phyloP scores from a whole-genome alignment of 2,329 filamentous ascomycete species.

The Cadophora sp. region DNA sequence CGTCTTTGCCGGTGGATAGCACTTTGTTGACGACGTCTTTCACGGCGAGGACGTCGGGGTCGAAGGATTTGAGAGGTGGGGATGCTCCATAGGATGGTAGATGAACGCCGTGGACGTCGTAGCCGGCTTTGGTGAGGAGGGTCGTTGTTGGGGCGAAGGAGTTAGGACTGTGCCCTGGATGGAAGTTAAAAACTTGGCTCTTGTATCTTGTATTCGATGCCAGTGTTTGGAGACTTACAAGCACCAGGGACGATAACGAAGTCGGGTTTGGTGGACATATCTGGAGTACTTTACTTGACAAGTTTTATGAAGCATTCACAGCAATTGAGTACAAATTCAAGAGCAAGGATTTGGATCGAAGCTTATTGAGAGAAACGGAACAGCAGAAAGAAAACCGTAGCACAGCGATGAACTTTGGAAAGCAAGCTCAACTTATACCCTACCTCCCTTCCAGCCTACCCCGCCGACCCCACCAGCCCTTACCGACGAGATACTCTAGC shows the following conservation, averaged over 20 bases:
- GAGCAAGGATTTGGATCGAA: background rate
- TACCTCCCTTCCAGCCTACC: background rate
- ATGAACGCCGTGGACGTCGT: conserved; percentile 29
- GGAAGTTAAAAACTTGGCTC: background rate
- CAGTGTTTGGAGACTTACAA: conserved; percentile 22
- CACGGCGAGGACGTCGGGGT: conserved; percentile 48
- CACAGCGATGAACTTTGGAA: background rate
- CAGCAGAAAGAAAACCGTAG: background rate
- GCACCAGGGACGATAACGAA: conserved; percentile 41
- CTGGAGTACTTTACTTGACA: background rate
- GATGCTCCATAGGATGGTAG: conserved; percentile 32
- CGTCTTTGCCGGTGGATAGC: conserved; percentile 47
- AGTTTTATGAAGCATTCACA: background rate
- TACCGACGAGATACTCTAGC: background rate
- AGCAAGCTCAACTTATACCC: background rate
- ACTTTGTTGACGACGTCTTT: conserved; percentile 44
- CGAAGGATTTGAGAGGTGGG: conserved; percentile 32
- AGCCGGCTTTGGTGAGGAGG: conserved; percentile 33
- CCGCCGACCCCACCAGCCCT: background rate
- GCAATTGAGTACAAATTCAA: background rate
- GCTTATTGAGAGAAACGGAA: background rate
- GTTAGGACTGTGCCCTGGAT: conserved; percentile 22
- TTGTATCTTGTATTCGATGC: background rate
- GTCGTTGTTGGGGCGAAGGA: conserved; percentile 32
- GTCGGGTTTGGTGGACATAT: conserved; percentile 33